Percentiles rank a stretch among this genome's conserved stretches.
phyloP scores from a whole-genome alignment of 2,329 filamentous ascomycete genomes.

The Beauveria sp. region DNA sequence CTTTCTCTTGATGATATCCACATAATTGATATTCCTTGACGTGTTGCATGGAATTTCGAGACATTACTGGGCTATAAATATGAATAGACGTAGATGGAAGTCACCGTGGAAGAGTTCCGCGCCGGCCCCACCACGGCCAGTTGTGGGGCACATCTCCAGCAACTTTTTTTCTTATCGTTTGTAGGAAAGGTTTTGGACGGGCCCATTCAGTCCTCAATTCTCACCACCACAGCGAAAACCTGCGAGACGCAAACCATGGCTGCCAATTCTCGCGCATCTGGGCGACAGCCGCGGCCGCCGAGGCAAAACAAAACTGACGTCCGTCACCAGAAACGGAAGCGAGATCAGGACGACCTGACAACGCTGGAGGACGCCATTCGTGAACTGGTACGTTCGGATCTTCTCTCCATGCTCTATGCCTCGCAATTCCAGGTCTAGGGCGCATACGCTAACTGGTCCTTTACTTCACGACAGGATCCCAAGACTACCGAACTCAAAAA shows the following conservation, averaged over 20 bases:
- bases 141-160: slow-evolving; percentile 7
- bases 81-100: too few relatives aligned
- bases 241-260: slow-evolving; percentile 7
- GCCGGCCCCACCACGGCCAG: not conserved
- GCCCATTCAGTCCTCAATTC: not conserved
- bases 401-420: not conserved
- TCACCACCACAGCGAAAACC: not conserved
- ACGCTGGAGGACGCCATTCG: slow-evolving; percentile 25
- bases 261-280: slow-evolving; percentile 2
- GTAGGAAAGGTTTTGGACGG: not conserved
- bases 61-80: not conserved
- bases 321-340: slow-evolving; percentile 31
- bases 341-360: slow-evolving; percentile 28
- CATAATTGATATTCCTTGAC: too few relatives aligned
- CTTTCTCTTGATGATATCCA: not conserved
- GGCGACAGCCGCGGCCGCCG: not conserved
- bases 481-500: slow-evolving; percentile 52
- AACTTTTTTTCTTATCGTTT: slow-evolving; percentile 7
- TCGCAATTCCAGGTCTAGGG: too few relatives aligned
- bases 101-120: not conserved
- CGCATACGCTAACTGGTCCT: not conserved
- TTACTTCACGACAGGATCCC: slow-evolving; percentile 40
- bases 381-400: slow-evolving; percentile 23
- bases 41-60: too few relatives aligned
- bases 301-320: slow-evolving; percentile 25